Evolutionary conservation across 225 moss, liverwort and hornwort genomes (phyloP).

Genomic region (Marchantia paleacea): DNA sequence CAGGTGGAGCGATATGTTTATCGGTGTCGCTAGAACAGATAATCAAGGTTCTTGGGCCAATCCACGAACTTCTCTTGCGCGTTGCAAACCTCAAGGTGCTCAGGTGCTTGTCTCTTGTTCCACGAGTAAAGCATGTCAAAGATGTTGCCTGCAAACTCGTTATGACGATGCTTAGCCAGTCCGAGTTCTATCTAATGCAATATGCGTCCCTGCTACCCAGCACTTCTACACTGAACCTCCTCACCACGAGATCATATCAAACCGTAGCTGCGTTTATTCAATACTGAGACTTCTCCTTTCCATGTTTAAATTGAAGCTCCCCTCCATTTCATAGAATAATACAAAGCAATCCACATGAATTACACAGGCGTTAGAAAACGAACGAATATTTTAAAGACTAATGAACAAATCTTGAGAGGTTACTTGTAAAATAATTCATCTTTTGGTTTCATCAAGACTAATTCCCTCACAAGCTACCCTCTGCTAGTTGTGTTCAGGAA

Average conservation of each 20-base stretch:
- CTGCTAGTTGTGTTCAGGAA: constrained; percentile 51
- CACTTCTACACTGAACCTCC: too few species aligned
- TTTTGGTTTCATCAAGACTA: neutral
- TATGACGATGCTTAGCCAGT: neutral
- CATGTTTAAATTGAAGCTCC: neutral
- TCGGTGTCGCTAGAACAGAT: constrained; percentile 71
- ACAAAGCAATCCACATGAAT: too few species aligned
- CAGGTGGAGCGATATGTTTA: constrained; percentile 51
- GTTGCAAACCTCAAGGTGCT: constrained; percentile 74
- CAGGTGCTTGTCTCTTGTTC: constrained; percentile 49
- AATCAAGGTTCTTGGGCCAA: constrained; percentile 68
- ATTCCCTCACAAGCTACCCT: neutral
- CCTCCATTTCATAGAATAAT: too few species aligned
- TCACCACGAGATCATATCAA: too few species aligned
- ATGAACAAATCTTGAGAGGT: too few species aligned
- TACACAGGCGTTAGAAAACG: too few species aligned
- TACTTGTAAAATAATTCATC: neutral
- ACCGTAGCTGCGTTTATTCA: neutral
- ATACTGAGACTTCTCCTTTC: neutral
- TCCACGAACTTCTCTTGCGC: constrained; percentile 78
- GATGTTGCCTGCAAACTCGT: neutral
- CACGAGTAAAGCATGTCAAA: neutral
- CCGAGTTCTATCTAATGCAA: neutral
- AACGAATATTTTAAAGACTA: too few species aligned
- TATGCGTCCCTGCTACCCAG: neutral